phyloP scores from a whole-genome alignment of 139 green algal genomes.

The Chlorella sorokiniana region DNA sequence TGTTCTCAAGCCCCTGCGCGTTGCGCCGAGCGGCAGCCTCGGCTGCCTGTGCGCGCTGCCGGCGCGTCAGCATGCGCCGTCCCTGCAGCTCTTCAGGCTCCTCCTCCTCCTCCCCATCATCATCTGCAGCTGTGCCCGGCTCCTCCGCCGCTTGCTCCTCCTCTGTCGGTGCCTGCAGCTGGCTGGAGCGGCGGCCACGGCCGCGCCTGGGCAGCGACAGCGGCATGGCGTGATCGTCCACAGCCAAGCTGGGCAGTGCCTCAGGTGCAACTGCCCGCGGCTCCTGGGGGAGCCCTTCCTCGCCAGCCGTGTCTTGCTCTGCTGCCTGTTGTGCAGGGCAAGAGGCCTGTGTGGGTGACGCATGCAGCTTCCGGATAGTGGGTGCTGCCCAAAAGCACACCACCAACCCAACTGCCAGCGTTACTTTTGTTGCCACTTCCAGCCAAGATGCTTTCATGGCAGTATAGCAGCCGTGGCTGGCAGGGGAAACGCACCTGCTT shows the following conservation, averaged over 20 bases:
- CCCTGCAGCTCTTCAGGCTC: neutral
- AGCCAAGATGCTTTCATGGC: neutral
- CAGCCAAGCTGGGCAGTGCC: neutral
- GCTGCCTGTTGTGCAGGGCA: neutral
- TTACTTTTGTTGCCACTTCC: too few species aligned
- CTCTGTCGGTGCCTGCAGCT: neutral
- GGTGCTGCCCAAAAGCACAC: too few species aligned
- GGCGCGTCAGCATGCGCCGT: neutral
- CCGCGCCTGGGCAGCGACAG: neutral
- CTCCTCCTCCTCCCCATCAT: neutral
- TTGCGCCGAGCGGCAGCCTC: neutral
- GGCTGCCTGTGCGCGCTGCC: neutral
- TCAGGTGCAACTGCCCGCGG: neutral
- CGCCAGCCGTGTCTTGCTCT: neutral
- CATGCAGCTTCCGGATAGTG: too few species aligned
- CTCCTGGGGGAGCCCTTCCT: neutral
- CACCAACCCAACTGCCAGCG: too few species aligned
- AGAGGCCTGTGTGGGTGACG: too few species aligned
- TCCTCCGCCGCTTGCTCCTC: neutral
- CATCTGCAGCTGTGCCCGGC: too few species aligned
- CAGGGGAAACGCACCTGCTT: neutral
- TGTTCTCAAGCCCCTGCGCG: neutral
- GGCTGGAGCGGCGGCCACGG: neutral
- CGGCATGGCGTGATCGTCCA: constrained; percentile 10
- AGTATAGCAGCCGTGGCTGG: neutral